phyloP scores from a whole-genome alignment of 163 green algal species.

The Smithsoniella earleae region DNA sequence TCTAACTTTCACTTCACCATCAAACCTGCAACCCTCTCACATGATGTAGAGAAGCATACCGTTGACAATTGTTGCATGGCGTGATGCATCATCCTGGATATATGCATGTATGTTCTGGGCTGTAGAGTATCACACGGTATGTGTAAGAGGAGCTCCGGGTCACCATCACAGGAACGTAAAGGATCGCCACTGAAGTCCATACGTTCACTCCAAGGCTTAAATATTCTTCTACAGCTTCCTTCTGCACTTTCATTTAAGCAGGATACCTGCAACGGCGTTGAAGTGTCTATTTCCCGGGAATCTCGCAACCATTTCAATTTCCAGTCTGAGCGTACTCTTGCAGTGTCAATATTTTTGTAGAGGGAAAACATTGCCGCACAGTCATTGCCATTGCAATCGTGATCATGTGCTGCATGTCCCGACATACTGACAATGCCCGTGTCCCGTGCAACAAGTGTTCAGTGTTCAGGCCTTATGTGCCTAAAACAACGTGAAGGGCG shows the following conservation, averaged over 20 bases:
- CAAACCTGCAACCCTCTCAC: slow-evolving; percentile 42
- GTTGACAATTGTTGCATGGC: background rate
- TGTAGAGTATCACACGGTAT: slow-evolving; percentile 53
- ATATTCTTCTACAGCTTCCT: slow-evolving; percentile 51
- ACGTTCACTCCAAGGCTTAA: slow-evolving; percentile 62
- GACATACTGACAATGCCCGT: no score
- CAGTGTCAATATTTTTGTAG: slow-evolving; percentile 69
- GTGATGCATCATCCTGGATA: background rate
- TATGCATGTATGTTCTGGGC: background rate
- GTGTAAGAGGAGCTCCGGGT: slow-evolving; percentile 82
- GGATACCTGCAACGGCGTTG: slow-evolving; percentile 46
- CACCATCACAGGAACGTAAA: slow-evolving; percentile 70
- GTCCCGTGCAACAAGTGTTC: no score
- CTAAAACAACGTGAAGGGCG: no score
- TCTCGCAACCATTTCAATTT: background rate
- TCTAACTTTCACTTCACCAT: slow-evolving; percentile 59
- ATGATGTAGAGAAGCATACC: background rate
- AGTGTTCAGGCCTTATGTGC: no score
- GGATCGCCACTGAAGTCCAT: slow-evolving; percentile 39
- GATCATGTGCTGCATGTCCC: slow-evolving; percentile 57
- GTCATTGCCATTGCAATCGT: slow-evolving; percentile 74
- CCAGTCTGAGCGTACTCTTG: slow-evolving; percentile 38
- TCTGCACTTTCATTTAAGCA: slow-evolving; percentile 71
- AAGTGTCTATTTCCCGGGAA: background rate
- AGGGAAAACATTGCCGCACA: slow-evolving; percentile 72